Evolutionary conservation across 2,329 filamentous ascomycete genomes (phyloP), one percentile per base, ranked within the genome.

Genomic region (Xylaria hypoxylon): DNA sequence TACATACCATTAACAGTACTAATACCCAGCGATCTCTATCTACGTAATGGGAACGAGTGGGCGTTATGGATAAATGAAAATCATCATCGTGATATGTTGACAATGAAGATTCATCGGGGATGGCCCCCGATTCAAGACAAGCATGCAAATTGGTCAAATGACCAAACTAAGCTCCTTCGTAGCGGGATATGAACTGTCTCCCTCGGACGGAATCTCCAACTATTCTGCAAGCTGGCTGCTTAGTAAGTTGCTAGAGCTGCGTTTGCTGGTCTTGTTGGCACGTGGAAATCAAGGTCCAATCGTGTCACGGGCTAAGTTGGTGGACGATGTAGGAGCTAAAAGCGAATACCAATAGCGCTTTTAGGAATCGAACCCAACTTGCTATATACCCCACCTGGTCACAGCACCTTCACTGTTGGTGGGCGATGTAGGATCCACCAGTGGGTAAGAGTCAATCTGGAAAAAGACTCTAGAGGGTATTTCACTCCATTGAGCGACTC

Each of bases 221-320:
- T 15, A 10, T 28, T 28, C 24, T 15, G 11, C 45, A 28, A 48
- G 45, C 45, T 26, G 22, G 22, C 24, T 13, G 7, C 10, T n/a
- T n/a, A n/a, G n/a, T n/a, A n/a, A n/a, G 45, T 48, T 48, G 22
- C 7, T 47, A 31, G 42, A 51, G 26, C 50, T 22, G 33, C 11
- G 2, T 6, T 44, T 33, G 15, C 26, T 35, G 42, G 24, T 52
- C 15, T n/a, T 31, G n/a, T 35, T 24, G n/a, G 33, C 60, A 63
- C 26, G 42, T 59, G 56, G 11, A 35, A 26, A 24, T 57, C 13
- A 4, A 57, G 44, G 50, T 33, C 44, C 31, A 57, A 50, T 57
- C 44, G 31, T 28, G 22, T 48, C 11, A 31, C n/a, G 22, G 24
- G 24, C n/a, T n/a, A n/a, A n/a, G 26, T 55, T 22, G 19, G 38